Evolutionary conservation across 2,329 filamentous ascomycete genomes (phyloP).

Genomic region (Trichoderma lentiforme): DNA sequence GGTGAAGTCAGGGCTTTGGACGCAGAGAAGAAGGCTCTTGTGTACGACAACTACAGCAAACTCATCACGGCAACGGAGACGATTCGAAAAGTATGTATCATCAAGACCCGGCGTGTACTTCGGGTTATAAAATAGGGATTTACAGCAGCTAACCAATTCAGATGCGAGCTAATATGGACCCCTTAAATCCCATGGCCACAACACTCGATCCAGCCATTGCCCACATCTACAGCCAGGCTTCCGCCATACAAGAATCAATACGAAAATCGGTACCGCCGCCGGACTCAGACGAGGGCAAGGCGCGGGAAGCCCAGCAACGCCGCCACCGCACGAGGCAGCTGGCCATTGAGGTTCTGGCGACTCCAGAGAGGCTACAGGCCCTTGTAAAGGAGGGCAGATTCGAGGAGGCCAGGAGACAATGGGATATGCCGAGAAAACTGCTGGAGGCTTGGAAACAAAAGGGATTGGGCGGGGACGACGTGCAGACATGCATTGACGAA

Average conservation of each 20-base stretch:
- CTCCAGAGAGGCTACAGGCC: slow-evolving; percentile 55
- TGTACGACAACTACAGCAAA: slow-evolving; percentile 98
- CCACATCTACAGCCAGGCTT: slow-evolving; percentile 65
- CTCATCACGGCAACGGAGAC: slow-evolving; percentile 95
- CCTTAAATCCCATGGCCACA: slow-evolving; percentile 68
- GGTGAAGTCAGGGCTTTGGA: slow-evolving; percentile 86
- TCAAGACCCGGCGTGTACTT: not conserved
- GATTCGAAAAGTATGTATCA: slow-evolving; percentile 64
- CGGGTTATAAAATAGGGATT: not conserved
- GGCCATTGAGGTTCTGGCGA: slow-evolving; percentile 60
- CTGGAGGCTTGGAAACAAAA: slow-evolving; percentile 53
- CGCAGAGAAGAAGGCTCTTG: slow-evolving; percentile 92
- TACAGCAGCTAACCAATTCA: slow-evolving; percentile 27
- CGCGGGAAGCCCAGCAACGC: slow-evolving; percentile 33
- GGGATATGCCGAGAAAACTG: slow-evolving; percentile 52
- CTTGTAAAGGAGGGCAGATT: slow-evolving; percentile 58
- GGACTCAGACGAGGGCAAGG: slow-evolving; percentile 37
- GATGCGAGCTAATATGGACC: slow-evolving; percentile 81
- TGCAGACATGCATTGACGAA: slow-evolving; percentile 51
- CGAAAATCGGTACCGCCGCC: slow-evolving; percentile 47
- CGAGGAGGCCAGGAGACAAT: slow-evolving; percentile 58
- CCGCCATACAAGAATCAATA: slow-evolving; percentile 51
- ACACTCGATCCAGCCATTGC: slow-evolving; percentile 71
- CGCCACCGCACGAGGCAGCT: slow-evolving; percentile 49
- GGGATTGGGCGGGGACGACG: slow-evolving; percentile 53